Conservation (phyloP, 169 alveolate genomes). For the Cryptosporidium sp. region DNA sequence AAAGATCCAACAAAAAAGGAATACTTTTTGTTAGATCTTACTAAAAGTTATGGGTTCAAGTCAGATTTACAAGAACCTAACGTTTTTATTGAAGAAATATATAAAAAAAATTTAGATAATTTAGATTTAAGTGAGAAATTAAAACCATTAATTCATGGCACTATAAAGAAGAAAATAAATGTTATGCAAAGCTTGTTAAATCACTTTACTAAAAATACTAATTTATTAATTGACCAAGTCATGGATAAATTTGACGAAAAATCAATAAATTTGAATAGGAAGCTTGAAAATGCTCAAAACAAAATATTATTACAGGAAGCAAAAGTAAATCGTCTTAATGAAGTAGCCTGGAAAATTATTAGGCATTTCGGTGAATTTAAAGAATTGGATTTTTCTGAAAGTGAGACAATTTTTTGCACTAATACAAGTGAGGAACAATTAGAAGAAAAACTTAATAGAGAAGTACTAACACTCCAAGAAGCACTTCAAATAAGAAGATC, state of each 20-base stretch:
- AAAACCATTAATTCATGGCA: slow-evolving; percentile 18
- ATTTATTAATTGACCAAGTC: slow-evolving; percentile 28
- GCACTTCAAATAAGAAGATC: slow-evolving; percentile 70
- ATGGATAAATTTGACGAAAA: slow-evolving; percentile 60
- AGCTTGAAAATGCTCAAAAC: slow-evolving; percentile 10
- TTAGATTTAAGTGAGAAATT: slow-evolving; percentile 1
- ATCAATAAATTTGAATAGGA: slow-evolving; percentile 41
- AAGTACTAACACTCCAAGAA: slow-evolving; percentile 57
- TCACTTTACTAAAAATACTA: slow-evolving; percentile 59
- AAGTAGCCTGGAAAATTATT: slow-evolving; percentile 64
- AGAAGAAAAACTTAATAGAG: background rate
- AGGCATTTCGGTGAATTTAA: slow-evolving; percentile 10
- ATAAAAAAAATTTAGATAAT: background rate
- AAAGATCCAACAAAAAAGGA: slow-evolving; percentile 22
- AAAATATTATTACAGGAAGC: slow-evolving; percentile 54
- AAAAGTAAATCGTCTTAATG: slow-evolving; percentile 48
- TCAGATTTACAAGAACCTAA: background rate
- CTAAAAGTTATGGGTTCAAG: background rate
- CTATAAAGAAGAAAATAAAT: slow-evolving; percentile 31
- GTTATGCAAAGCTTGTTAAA: slow-evolving; percentile 36
- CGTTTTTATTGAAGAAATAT: background rate
- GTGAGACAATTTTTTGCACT: background rate
- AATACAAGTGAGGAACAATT: background rate
- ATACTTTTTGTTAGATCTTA: slow-evolving; percentile 14
- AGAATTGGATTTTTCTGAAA: slow-evolving; percentile 30